Percentiles rank a stretch among this genome's conserved stretches.
Evolutionary conservation across 2,329 filamentous ascomycete species (phyloP).

Genomic region (Septoria petroselini): DNA sequence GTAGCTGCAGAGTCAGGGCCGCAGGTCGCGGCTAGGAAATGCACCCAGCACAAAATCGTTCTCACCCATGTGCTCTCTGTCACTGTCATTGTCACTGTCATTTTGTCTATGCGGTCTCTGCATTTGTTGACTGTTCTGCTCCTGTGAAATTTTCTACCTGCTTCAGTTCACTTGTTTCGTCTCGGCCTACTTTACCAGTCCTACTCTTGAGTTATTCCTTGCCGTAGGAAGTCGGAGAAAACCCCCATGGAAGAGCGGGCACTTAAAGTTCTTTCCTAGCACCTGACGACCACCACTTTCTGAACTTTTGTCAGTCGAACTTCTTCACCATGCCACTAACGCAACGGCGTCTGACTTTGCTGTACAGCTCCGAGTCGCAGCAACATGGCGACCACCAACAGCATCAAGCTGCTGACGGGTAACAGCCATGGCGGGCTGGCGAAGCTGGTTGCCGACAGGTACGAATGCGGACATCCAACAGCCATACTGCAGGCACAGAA

Average conservation of each 20-base stretch:
- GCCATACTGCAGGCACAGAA: no score
- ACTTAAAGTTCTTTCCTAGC: slow-evolving; percentile 13
- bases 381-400: slow-evolving; percentile 63
- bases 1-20: slow-evolving; percentile 16
- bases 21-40: slow-evolving; percentile 19
- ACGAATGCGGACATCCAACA: no score
- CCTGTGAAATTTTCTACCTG: not conserved
- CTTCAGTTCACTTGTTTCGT: no score
- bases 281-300: slow-evolving; percentile 8
- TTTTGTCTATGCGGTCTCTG: not conserved
- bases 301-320: not conserved
- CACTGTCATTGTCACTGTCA: not conserved
- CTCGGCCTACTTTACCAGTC: no score
- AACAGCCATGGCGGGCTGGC: slow-evolving; percentile 72
- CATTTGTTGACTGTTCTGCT: not conserved
- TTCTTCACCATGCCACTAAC: slow-evolving; percentile 23
- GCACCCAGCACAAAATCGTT: slow-evolving; percentile 20
- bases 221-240: no score
- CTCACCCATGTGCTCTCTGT: slow-evolving; percentile 11
- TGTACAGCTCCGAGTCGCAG: slow-evolving; percentile 20
- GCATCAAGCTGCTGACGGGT: slow-evolving; percentile 71
- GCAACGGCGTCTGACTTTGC: slow-evolving; percentile 7
- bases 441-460: slow-evolving; percentile 66
- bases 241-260: no score
- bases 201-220: no score